Conservation (phyloP, 306 rosid genomes). For the Vigna reflexopilosa region DNA sequence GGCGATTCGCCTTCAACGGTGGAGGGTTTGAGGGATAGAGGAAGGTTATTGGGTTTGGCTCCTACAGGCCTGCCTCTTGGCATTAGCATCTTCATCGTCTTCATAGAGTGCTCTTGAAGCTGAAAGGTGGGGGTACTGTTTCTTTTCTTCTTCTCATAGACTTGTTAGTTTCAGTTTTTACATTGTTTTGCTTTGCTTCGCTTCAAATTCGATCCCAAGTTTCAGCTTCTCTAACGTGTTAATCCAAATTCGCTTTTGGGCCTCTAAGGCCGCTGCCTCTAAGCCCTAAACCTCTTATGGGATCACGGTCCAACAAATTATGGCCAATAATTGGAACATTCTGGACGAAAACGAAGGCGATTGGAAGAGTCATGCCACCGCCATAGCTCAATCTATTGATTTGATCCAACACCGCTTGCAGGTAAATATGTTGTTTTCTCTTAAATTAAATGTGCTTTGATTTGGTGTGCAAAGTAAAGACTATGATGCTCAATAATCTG, state of each 20-base stretch:
- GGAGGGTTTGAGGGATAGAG: too few relatives aligned
- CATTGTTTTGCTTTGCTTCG: neutral
- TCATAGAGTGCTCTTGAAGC: too few relatives aligned
- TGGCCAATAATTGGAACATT: conserved; percentile 70
- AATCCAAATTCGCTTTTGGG: conserved; percentile 50
- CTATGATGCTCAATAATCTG: conserved; percentile 10
- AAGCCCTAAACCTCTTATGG: conserved; percentile 77
- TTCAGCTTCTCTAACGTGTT: neutral
- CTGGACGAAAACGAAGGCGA: conserved; percentile 70
- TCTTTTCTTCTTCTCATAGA: too few relatives aligned
- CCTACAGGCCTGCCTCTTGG: too few relatives aligned
- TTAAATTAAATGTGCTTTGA: conserved; percentile 40
- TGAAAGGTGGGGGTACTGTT: too few relatives aligned
- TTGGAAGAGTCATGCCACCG: conserved; percentile 92
- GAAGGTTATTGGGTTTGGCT: too few relatives aligned
- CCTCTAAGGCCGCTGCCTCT: conserved; percentile 52
- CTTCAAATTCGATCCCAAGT: conserved; percentile 34
- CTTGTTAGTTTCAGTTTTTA: too few relatives aligned
- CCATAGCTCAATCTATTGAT: conserved; percentile 82
- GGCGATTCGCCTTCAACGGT: too few relatives aligned
- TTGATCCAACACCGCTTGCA: conserved; percentile 82
- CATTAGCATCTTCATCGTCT: too few relatives aligned
- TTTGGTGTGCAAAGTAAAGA: conserved; percentile 59
- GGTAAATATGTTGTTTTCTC: conserved; percentile 46
- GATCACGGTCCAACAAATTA: conserved; percentile 72